Evolutionary conservation across 2,329 filamentous ascomycete species (phyloP), one percentile per base, ranked within the genome.

Genomic region (Hawksworthiomyces lignivorus): DNA sequence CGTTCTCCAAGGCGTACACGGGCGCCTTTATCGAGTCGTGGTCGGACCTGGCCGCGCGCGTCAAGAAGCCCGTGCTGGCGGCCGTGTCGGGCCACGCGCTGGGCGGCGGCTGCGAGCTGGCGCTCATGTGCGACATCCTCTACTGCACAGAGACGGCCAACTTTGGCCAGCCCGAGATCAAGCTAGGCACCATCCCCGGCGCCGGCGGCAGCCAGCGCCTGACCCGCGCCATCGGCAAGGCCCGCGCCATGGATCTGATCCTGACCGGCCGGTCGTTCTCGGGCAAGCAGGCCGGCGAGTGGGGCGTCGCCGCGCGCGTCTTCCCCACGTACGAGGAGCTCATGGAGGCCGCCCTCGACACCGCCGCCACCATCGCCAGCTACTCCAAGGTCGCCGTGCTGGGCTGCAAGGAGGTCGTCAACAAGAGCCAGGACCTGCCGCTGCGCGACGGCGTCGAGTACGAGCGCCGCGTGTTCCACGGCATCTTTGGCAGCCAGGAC

Each of bases 161-260:
- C 55, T 96, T 98, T 59, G 92, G 92, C 11, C 92, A 97, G 67
- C 92, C 92, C 1, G 92, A 98, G 70, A 87, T 98, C 69, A 96
- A 94, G 68, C 73, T 98, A 4, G 92, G 92, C 20, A 84, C 84
- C 3, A 87, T 97, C 43, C 92, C 92, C 1, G 92, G 92, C 4
- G 92, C 86, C 0, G 92, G 92, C 21, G 92, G 92, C 7, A 88
- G 82, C 49, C 92, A 98, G 71, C 74, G 92, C 8, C 69, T 98
- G 34, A 94, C 88, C 6, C 75, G 80, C 19, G 88, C 84, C 12
- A 72, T 92, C 43, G 87, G 87, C 39, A 92, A 94, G 74, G 79
- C 80, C 51, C 82, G 80, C 61, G 86, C 88, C 12, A 95, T 95
- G 89, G 88, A 95, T 62, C 69, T 95, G 41, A 87, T 95, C 50